A percentile compares a stretch with the other conserved stretches of the same genome.
Conservation (phyloP, 2,329 filamentous ascomycete species). For the Botrytis sinoallii region DNA sequence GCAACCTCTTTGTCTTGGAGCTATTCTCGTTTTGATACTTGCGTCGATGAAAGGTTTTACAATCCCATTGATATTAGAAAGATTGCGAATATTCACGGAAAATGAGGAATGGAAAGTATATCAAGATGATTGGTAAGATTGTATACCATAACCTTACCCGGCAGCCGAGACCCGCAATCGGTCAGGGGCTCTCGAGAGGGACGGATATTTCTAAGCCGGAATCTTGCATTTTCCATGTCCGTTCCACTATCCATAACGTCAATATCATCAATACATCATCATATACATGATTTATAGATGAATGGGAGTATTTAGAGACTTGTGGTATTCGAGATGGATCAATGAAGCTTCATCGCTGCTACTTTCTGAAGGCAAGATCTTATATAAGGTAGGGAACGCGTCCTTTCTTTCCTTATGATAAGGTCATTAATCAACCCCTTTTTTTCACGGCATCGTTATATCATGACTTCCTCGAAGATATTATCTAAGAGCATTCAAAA, state of each 20-base stretch:
- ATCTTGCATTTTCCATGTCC: background rate
- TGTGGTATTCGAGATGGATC: background rate
- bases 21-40: background rate
- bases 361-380: background rate
- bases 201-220: conserved; percentile 1
- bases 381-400: background rate
- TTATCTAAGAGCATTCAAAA: background rate
- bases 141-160: background rate
- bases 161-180: background rate
- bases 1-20: background rate
- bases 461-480: background rate
- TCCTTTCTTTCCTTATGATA: background rate
- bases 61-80: background rate
- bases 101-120: background rate
- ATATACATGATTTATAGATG: background rate
- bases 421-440: background rate
- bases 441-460: background rate
- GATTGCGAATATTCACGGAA: background rate
- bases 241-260: background rate
- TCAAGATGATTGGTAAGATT: background rate
- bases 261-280: background rate
- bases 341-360: background rate
- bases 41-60: background rate
- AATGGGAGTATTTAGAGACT: background rate
- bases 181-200: background rate